Conservation (phyloP, 2,329 filamentous ascomycete species). For the Ophiostoma montium region DNA sequence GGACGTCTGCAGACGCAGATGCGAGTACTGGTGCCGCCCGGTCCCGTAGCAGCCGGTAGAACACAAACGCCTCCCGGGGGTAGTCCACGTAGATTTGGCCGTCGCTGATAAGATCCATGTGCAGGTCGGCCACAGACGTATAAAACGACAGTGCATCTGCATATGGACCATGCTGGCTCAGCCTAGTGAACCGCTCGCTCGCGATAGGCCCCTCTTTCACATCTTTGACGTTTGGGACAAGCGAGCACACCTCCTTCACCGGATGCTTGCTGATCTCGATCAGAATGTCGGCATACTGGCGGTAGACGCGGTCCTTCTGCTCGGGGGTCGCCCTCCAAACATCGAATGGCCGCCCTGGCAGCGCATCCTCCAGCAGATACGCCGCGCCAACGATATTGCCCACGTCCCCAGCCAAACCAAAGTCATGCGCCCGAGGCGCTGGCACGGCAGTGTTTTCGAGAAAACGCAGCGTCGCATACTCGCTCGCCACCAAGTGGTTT, state of each 20-base stretch:
- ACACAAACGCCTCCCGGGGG: constrained; percentile 3
- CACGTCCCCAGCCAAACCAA: background rate
- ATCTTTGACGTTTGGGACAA: background rate
- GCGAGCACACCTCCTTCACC: background rate
- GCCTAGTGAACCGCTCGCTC: background rate
- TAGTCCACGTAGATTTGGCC: background rate
- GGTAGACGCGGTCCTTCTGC: constrained; percentile 2
- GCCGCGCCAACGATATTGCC: background rate
- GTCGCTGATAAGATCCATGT: background rate
- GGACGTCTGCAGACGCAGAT: too few species aligned
- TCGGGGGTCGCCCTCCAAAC: background rate
- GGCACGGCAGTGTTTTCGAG: too few species aligned
- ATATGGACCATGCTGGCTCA: constrained; percentile 2
- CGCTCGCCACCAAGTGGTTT: constrained; percentile 4
- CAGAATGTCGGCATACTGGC: constrained; percentile 5
- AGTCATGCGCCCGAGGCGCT: constrained; percentile 1
- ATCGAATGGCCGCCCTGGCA: constrained; percentile 4
- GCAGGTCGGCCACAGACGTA: background rate
- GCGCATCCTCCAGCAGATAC: constrained; percentile 6
- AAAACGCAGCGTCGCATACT: constrained; percentile 6
- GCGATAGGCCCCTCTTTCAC: background rate
- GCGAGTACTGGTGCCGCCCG: background rate
- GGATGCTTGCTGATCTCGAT: background rate
- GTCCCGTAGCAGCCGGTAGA: background rate
- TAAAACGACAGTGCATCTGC: background rate